Base-by-base conservation (phyloP, 2,329 filamentous ascomycete species). In the Teratosphaeria epicoccoides region DNA sequence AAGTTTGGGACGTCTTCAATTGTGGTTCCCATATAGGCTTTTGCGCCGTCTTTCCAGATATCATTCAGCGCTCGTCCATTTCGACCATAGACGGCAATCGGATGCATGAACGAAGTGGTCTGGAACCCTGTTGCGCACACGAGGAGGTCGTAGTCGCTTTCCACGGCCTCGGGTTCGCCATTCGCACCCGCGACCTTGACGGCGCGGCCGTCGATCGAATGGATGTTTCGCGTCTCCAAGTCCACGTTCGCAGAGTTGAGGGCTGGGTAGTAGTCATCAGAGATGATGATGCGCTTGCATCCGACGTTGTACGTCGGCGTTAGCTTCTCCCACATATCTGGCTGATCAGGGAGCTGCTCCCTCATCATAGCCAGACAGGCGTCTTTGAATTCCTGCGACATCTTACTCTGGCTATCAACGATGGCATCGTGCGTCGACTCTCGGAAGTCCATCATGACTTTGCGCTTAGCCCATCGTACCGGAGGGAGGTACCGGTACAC, bases 61-160 rank as follows among this genome's bases (percentile, higher is more conserved):
- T 77, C 70, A 0, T 66, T 61, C 20, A 82, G 64, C 0, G 70
- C 49, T 4, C 69, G 68, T 1, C 72, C 72, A 14, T 70, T 60
- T 0, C 61, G 58, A 5, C 79, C 79, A 9, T 66, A 70, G 17
- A 82, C 68, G 23, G 74, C 65, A 55, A 83, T 79, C 0, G 78
- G 78, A 57, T 76, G 71, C 70, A 82, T 72, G 64, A 82, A 82
- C 45, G 82, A 74, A 0, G 77, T 72, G 0, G 79, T 76, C 23
- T 73, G 70, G 68, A 83, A 83, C 0, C 80, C 80, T 0, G 79
- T 83, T 0, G 80, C 80, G 6, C 77, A 71, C 23, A 83, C 67
- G 12, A 83, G 71, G 17, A 81, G 63, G 58, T 82, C 79, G 59
- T 76, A 76, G 20, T 76, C 70, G 22, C 51, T 37, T 22, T 59